Conservation (phyloP, 108 stramenopile species). For the Cafeteria roenbergensis region DNA sequence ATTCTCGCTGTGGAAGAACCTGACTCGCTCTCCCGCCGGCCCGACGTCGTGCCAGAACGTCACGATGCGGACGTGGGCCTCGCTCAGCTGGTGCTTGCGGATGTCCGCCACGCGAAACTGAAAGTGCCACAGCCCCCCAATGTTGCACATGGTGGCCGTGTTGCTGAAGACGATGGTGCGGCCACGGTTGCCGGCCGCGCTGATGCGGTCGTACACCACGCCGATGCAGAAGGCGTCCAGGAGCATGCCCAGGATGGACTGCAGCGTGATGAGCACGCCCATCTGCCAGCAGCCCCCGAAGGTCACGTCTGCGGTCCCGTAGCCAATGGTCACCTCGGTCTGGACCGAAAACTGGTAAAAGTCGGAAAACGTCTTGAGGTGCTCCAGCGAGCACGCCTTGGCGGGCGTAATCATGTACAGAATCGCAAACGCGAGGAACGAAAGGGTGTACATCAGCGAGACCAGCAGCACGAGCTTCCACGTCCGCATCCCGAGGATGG, state of each 20-base stretch:
- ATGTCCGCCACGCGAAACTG: constrained; percentile 86
- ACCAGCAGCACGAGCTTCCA: too few relatives aligned
- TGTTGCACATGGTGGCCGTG: constrained; percentile 59
- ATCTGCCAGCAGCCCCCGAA: constrained; percentile 74
- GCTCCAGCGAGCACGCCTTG: too few relatives aligned
- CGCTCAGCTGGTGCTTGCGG: constrained; percentile 71
- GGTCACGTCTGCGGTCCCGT: constrained; percentile 82
- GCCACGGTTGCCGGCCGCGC: constrained; percentile 66
- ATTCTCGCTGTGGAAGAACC: constrained; percentile 54
- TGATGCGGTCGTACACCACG: constrained; percentile 68
- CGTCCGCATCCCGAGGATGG: too few relatives aligned
- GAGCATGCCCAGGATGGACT: constrained; percentile 65
- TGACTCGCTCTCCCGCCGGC: constrained; percentile 24
- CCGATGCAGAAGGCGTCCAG: constrained; percentile 81
- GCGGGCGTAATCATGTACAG: too few relatives aligned
- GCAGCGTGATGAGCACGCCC: constrained; percentile 59
- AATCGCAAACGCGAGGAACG: too few relatives aligned
- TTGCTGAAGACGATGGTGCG: constrained; percentile 74
- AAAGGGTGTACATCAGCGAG: too few relatives aligned
- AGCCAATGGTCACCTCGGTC: constrained; percentile 74
- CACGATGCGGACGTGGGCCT: constrained; percentile 71
- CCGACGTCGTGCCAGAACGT: constrained; percentile 64
- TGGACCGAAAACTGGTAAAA: too few relatives aligned
- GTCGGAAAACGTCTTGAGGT: too few relatives aligned
- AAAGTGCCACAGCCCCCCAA: constrained; percentile 62